Conservation (phyloP, 78 protist genomes). For the Speleostelium caveatum region DNA sequence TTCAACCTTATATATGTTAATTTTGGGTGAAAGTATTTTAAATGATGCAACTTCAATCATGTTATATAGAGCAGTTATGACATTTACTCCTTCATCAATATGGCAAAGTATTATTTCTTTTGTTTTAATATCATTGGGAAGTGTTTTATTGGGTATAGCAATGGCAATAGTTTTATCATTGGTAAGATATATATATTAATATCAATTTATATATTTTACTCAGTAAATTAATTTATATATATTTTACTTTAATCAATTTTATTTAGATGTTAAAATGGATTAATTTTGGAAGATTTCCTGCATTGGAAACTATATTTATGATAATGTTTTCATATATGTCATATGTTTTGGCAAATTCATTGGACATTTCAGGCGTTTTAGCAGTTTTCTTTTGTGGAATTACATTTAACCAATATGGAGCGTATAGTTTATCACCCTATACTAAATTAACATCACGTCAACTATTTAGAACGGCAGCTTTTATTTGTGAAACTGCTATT, state of each 20-base stretch:
- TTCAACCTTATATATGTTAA: constrained; percentile 87
- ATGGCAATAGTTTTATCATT: constrained; percentile 66
- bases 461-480: constrained; percentile 78
- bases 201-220: no score
- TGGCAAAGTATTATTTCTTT: constrained; percentile 3
- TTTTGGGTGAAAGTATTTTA: constrained; percentile 95
- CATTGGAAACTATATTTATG: constrained; percentile 72
- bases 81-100: constrained; percentile 1
- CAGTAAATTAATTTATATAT: not conserved
- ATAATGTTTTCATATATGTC: constrained; percentile 73
- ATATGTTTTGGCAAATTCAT: constrained; percentile 55
- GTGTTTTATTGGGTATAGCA: constrained; percentile 38
- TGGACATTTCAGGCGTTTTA: constrained; percentile 68
- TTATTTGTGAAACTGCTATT: constrained; percentile 83
- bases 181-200: not conserved
- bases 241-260: no score
- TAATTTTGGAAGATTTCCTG: constrained; percentile 62
- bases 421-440: constrained; percentile 75
- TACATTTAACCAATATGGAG: constrained; percentile 74
- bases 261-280: constrained; percentile 27
- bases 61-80: constrained; percentile 75
- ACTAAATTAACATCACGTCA: constrained; percentile 63
- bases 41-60: constrained; percentile 96
- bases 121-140: constrained; percentile 28
- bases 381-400: constrained; percentile 87